A percentile compares a stretch with the other conserved stretches of the same genome.
These are phyloP conservation scores for Coemansia sp. DNA, from an alignment of 192 early-diverging fungal species.

Conservation along the genomic window DNA sequence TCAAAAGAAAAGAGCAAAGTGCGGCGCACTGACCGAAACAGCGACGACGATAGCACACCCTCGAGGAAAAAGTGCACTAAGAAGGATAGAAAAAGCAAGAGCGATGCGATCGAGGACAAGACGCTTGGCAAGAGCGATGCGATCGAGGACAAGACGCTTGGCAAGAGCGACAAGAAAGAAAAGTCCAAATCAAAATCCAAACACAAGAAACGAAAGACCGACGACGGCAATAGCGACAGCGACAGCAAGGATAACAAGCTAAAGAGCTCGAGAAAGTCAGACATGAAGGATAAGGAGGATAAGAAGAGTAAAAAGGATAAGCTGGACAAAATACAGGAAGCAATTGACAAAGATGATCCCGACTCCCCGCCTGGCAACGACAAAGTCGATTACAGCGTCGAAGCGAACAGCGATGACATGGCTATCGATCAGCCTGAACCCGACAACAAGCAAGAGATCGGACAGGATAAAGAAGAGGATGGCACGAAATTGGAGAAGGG, in stretches of 20 bases:
- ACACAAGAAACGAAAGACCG: conserved; percentile 15
- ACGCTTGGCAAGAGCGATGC: background rate
- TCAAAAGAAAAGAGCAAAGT: background rate
- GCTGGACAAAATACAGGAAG: background rate
- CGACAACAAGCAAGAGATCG: background rate
- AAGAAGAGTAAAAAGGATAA: conserved; percentile 31
- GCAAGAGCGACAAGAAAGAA: conserved; percentile 11
- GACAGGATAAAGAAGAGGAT: conserved; percentile 2
- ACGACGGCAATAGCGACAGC: conserved; percentile 27
- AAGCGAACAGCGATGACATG: too few relatives aligned
- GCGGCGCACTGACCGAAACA: background rate
- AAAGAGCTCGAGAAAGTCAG: conserved; percentile 25
- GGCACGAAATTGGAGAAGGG: background rate
- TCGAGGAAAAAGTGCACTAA: background rate
- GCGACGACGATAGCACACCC: background rate
- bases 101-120: background rate
- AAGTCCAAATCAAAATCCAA: conserved; percentile 14
- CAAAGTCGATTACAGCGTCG: background rate
- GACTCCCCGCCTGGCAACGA: background rate
- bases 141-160: background rate
- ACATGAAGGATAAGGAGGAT: conserved; percentile 35
- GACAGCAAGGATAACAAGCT: conserved; percentile 12
- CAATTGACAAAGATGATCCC: background rate
- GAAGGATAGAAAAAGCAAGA: background rate
- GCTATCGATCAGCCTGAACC: background rate